Evolutionary conservation across 495 filamentous ascomycete species (phyloP).

Genomic region (Hypoxylon crocopeplum): DNA sequence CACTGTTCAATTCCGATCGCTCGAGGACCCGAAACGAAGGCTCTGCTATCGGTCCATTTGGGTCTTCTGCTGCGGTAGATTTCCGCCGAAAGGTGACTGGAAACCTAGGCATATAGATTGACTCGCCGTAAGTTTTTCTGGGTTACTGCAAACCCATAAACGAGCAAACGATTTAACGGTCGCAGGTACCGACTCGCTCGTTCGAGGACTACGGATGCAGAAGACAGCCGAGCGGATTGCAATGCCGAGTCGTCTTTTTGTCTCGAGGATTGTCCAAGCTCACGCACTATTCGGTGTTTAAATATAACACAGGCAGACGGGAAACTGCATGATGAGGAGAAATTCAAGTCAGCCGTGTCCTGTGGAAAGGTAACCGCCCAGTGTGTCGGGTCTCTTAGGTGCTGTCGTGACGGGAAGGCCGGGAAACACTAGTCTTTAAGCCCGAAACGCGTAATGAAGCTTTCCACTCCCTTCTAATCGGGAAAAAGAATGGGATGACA

Average conservation of each 20-base stretch:
- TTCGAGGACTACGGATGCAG: constrained; percentile 10
- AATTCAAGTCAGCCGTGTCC: constrained; percentile 41
- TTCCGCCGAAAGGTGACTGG: constrained; percentile 59
- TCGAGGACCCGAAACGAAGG: constrained; percentile 59
- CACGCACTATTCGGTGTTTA: constrained; percentile 11
- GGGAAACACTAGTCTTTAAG: constrained; percentile 30
- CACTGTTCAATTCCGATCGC: constrained; percentile 45
- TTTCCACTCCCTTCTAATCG: not conserved
- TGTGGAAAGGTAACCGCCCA: constrained; percentile 40
- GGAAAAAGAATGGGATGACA: constrained; percentile 13
- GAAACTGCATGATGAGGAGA: constrained; percentile 43
- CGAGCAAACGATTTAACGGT: constrained; percentile 6
- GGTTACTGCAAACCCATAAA: constrained; percentile 38
- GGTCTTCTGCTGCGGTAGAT: constrained; percentile 56
- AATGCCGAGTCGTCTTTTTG: constrained; percentile 10
- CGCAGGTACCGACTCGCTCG: constrained; percentile 22
- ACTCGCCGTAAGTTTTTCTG: constrained; percentile 32
- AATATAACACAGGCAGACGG: constrained; percentile 32
- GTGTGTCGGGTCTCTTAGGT: constrained; percentile 19
- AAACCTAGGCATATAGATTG: constrained; percentile 61
- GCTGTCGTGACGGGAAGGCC: constrained; percentile 24
- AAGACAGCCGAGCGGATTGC: constrained; percentile 12
- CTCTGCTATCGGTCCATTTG: constrained; percentile 52
- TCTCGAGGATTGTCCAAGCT: constrained; percentile 22
- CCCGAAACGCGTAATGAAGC: constrained; percentile 16